These are phyloP conservation scores for Populus ilicifolia DNA, from an alignment of 345 rosid genomes.

Conservation along the genomic window DNA sequence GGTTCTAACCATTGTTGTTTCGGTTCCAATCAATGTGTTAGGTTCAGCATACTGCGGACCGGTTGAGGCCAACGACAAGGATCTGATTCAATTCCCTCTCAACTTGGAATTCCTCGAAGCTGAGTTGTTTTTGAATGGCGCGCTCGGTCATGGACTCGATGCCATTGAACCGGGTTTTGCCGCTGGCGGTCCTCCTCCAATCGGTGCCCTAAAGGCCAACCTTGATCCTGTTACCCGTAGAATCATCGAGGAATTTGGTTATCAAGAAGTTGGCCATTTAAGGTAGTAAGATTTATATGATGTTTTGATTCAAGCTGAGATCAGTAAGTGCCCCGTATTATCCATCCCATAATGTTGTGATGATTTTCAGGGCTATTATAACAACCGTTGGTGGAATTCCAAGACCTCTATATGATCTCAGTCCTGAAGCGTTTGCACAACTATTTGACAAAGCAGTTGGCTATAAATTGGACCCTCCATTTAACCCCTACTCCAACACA, in stretches of 20 bases:
- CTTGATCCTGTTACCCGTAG: slow-evolving; percentile 39
- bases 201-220: slow-evolving; percentile 48
- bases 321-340: too few species aligned
- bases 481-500: slow-evolving; percentile 52
- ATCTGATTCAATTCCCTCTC: slow-evolving; percentile 44
- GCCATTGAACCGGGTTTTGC: slow-evolving; percentile 36
- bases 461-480: slow-evolving; percentile 44
- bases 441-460: slow-evolving; percentile 52
- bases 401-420: slow-evolving; percentile 53
- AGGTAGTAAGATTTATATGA: slow-evolving; percentile 25
- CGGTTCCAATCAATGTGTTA: too few species aligned
- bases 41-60: slow-evolving; percentile 24
- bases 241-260: slow-evolving; percentile 59
- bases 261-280: slow-evolving; percentile 67
- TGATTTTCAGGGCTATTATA: slow-evolving; percentile 48
- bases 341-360: background rate
- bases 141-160: slow-evolving; percentile 58
- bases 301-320: too few species aligned
- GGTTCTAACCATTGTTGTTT: too few species aligned
- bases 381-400: slow-evolving; percentile 48
- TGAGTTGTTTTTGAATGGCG: slow-evolving; percentile 49
- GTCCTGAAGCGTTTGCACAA: slow-evolving; percentile 37
- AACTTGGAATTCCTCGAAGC: slow-evolving; percentile 65
- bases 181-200: slow-evolving; percentile 54
- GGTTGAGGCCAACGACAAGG: slow-evolving; percentile 36